Evolutionary conservation across 495 filamentous ascomycete genomes (phyloP).

Genomic region (Aspergillus campestris): DNA sequence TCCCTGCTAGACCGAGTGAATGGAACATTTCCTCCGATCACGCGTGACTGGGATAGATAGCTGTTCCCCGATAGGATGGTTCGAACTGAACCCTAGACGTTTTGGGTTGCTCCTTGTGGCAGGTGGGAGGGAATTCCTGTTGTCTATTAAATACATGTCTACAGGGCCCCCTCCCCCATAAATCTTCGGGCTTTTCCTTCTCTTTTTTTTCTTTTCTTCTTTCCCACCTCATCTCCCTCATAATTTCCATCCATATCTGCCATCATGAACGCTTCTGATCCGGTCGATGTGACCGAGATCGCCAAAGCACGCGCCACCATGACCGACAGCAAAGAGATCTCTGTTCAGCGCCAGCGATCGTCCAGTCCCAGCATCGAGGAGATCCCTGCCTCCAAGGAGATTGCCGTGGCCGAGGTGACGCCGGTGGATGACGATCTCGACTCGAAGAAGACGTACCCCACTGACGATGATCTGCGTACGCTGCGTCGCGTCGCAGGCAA

Average conservation of each 20-base stretch:
- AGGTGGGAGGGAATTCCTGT: too few relatives aligned
- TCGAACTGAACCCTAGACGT: too few relatives aligned
- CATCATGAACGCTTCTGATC: conserved; percentile 27
- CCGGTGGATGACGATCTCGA: conserved; percentile 8
- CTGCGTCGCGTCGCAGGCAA: conserved; percentile 57
- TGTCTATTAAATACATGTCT: too few relatives aligned
- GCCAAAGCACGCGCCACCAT: conserved; percentile 16
- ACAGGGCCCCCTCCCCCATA: too few relatives aligned
- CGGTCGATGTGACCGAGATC: conserved; percentile 21
- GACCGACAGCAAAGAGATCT: conserved; percentile 7
- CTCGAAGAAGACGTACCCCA: conserved; percentile 35
- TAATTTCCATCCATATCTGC: not conserved
- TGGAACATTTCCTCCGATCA: too few relatives aligned
- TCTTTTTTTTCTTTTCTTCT: not conserved
- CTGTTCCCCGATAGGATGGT: too few relatives aligned
- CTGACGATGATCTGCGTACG: conserved; percentile 48
- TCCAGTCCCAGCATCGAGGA: conserved; percentile 8
- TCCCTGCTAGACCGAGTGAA: too few relatives aligned
- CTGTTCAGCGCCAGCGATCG: conserved; percentile 2
- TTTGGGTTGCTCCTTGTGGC: too few relatives aligned
- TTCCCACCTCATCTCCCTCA: conserved; percentile 2
- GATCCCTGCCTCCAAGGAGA: conserved; percentile 6
- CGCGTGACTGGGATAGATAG: too few relatives aligned
- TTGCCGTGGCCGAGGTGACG: not conserved
- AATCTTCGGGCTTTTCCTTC: too few relatives aligned